Evolutionary conservation across 148 eudicot genomes (phyloP), one percentile per base, ranked within the genome.

Genomic region (Silene latifolia): DNA sequence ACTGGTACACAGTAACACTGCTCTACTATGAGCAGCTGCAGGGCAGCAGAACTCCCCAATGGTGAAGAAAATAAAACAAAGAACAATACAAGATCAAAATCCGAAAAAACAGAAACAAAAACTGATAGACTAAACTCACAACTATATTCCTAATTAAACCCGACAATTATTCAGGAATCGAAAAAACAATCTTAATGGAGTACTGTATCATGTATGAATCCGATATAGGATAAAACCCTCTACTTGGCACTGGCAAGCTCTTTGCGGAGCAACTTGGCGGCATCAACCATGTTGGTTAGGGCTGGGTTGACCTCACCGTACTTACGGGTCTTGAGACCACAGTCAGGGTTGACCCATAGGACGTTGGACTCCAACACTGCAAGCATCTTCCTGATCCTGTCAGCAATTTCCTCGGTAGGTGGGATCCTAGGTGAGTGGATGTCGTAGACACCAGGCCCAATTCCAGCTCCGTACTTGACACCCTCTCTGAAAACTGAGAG

Each of bases 381-480:
- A 72, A 93, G 98, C 98, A 91, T 93, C 86, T 91, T 93, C 83
- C 87, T 86, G 80, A 93, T 83, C 23, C 98, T 88, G 81, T 93
- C 98, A 8, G 91, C 92, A 54, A 93, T 89, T 77, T 93, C 98
- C 18, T 91, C 97, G 7, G 91, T 87, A 8, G 98, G 86, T 65
- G 98, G 98, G 21, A 93, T 93, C 81, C 98, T 93, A 3, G 98
- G 98, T 24, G 98, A 93, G 90, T 93, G 98, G 71, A 93, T 91
- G 83, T 93, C 93, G 54, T 91, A 93, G 42, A 93, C 98, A 20
- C 98, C 98, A 3, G 98, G 98, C 13, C 98, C 98, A 8, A 93
- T 93, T 67, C 98, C 98, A 48, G 98, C 98, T 74, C 98, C 97
- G 51, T 93, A 93, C 84, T 88, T 88, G 63, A 93, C 98, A 74